A percentile compares a stretch with the other conserved stretches of the same genome.
These are phyloP conservation scores for Datura wrightii DNA, from an alignment of 257 asterid species.

Conservation along the genomic window DNA sequence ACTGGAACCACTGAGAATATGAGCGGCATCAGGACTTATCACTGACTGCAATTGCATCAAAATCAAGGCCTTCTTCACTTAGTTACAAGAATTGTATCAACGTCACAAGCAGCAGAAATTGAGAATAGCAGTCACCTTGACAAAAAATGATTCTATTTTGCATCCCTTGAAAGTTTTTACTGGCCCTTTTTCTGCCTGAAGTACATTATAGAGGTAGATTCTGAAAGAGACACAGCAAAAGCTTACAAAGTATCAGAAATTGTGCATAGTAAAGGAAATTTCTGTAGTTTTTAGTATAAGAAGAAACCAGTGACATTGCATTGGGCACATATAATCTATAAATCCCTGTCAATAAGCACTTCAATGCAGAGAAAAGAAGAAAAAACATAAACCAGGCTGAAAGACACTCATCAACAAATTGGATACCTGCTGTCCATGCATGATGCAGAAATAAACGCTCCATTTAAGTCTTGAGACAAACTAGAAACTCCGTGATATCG, in stretches of 20 bases:
- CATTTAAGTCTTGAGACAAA: slow-evolving; percentile 86
- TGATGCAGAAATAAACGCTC: slow-evolving; percentile 82
- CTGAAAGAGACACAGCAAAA: slow-evolving; percentile 50
- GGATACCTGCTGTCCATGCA: slow-evolving; percentile 92
- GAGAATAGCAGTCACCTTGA: slow-evolving; percentile 63
- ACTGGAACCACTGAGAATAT: slow-evolving; percentile 91
- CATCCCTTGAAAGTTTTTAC: slow-evolving; percentile 70
- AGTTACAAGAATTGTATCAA: not conserved
- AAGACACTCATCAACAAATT: slow-evolving; percentile 1
- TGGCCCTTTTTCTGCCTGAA: slow-evolving; percentile 84
- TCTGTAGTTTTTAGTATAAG: not conserved
- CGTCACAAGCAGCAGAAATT: not conserved
- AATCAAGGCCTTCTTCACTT: slow-evolving; percentile 2
- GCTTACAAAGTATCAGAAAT: not conserved
- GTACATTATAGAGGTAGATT: slow-evolving; percentile 79
- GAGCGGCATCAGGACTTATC: slow-evolving; percentile 93
- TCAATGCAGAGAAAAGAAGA: not conserved
- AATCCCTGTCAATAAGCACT: not conserved
- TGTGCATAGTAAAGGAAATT: too few relatives aligned
- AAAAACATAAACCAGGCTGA: slow-evolving; percentile 5
- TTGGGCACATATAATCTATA: not conserved
- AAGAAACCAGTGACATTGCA: not conserved
- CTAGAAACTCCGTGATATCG: slow-evolving; percentile 83
- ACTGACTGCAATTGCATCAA: slow-evolving; percentile 63
- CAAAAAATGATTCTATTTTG: slow-evolving; percentile 78